phyloP scores from a whole-genome alignment of 495 filamentous ascomycete species.

The Aspergillus egyptiacus region DNA sequence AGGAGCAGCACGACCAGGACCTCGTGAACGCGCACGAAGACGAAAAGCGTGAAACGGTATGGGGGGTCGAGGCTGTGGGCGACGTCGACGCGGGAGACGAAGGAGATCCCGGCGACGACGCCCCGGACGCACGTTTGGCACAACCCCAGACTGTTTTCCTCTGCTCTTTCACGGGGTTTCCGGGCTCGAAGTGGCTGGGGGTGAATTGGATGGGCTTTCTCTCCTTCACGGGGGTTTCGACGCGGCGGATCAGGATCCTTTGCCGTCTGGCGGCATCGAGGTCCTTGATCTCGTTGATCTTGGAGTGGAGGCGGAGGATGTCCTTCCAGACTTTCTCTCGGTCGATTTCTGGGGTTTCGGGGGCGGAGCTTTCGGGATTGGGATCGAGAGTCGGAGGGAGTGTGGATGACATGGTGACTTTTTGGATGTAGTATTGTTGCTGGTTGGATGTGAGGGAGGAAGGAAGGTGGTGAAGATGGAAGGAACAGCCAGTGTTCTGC shows the following conservation, averaged over 20 bases:
- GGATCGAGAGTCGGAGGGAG: too few relatives aligned
- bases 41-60: neutral
- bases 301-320: constrained; percentile 1
- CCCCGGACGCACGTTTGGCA: neutral
- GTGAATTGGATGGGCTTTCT: neutral
- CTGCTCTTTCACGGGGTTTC: neutral
- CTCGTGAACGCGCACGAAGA: neutral
- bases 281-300: neutral
- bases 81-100: neutral
- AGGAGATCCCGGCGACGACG: neutral
- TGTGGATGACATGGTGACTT: neutral
- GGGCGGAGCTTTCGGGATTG: neutral
- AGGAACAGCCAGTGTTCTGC: too few relatives aligned
- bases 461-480: too few relatives aligned
- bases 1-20: neutral
- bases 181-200: neutral
- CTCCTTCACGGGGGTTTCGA: neutral
- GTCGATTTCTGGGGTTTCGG: neutral
- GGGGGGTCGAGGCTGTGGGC: neutral
- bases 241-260: neutral
- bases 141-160: neutral
- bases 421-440: neutral
- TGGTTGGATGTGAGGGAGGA: too few relatives aligned
- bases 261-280: neutral
- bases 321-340: neutral